Evolutionary conservation across 805 yeast species (phyloP).

Genomic region (Priceomyces carsonii): DNA sequence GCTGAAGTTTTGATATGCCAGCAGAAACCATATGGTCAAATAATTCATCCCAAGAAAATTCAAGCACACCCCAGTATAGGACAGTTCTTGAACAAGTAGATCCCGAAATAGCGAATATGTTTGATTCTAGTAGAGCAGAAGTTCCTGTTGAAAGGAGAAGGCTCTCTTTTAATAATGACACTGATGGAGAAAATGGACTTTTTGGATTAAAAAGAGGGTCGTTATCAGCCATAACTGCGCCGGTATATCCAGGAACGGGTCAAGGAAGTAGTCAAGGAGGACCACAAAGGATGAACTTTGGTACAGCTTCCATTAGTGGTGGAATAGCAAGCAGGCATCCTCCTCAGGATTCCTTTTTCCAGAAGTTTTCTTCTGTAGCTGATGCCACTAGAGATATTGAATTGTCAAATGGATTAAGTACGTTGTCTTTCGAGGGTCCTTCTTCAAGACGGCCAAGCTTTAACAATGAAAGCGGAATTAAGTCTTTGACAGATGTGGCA

Average conservation of each 20-base stretch:
- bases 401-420: conserved; percentile 44
- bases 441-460: conserved; percentile 53
- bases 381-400: conserved; percentile 72
- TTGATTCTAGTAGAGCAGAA: conserved; percentile 12
- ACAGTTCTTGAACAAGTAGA: conserved; percentile 41
- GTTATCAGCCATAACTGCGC: conserved; percentile 48
- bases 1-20: conserved; percentile 20
- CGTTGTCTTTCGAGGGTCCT: conserved; percentile 29
- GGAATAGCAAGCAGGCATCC: conserved; percentile 51
- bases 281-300: conserved; percentile 39
- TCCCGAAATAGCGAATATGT: conserved; percentile 39
- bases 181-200: conserved; percentile 42
- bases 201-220: conserved; percentile 52
- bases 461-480: conserved; percentile 29
- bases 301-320: conserved; percentile 63
- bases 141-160: conserved; percentile 26
- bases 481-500: conserved; percentile 19
- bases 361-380: conserved; percentile 63
- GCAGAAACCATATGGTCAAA: conserved; percentile 47
- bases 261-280: conserved; percentile 20
- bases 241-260: conserved; percentile 27
- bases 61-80: conserved; percentile 24
- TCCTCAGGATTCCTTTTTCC: conserved; percentile 53
- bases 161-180: conserved; percentile 43
- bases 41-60: conserved; percentile 20